Conservation (phyloP, 192 early-diverging fungal species). For the Geranomyces michiganensis region DNA sequence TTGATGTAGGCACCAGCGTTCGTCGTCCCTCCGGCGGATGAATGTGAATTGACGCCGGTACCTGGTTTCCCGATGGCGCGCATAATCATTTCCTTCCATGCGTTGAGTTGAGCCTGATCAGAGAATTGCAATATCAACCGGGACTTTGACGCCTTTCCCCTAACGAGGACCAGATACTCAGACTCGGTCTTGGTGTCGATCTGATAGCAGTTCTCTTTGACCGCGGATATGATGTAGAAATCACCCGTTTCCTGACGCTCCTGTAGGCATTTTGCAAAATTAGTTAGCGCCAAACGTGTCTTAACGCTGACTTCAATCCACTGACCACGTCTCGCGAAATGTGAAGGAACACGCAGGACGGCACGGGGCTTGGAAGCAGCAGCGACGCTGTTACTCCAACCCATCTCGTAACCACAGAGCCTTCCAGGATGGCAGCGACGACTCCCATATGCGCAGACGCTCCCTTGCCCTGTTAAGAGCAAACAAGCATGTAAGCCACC, state of each 20-base stretch:
- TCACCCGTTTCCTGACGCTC: background rate
- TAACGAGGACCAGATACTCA: conserved; percentile 5
- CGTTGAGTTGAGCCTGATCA: background rate
- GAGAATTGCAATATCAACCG: background rate
- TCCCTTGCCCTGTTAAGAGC: background rate
- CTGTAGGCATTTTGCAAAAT: background rate
- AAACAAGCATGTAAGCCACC: too few relatives aligned
- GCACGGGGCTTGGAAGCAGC: background rate
- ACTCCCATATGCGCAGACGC: background rate
- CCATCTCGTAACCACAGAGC: conserved; percentile 2
- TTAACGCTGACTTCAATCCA: background rate
- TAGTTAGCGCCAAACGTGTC: background rate
- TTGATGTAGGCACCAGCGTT: too few relatives aligned
- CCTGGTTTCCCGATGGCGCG: background rate
- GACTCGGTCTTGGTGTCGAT: conserved; percentile 2
- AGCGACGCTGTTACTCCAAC: conserved; percentile 6
- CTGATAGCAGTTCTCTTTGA: background rate
- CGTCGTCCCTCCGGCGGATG: too few relatives aligned
- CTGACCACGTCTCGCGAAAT: background rate
- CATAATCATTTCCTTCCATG: background rate
- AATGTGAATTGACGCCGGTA: too few relatives aligned
- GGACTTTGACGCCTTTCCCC: background rate
- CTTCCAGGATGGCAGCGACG: conserved; percentile 1
- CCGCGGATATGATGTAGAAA: background rate
- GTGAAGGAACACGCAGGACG: background rate